phyloP scores from a whole-genome alignment of 2,329 filamentous ascomycete genomes.

The Blastomyces percursus region DNA sequence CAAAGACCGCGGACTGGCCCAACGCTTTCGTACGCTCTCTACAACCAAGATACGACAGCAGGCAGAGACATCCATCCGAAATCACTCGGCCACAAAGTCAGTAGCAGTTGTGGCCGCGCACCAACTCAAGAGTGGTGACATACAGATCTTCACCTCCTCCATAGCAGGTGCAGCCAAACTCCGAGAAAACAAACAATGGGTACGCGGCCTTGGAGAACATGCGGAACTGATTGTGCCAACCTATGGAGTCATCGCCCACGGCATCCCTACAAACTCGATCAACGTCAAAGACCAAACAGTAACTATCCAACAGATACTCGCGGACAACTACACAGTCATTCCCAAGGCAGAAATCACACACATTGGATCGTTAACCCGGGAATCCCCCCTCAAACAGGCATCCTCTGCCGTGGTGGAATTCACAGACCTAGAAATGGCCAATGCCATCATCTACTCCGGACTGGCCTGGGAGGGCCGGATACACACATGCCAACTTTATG shows the following conservation, averaged over 20 bases:
- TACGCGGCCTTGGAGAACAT: not conserved
- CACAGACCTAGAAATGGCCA: not conserved
- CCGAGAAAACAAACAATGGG: not conserved
- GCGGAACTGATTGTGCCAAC: not conserved
- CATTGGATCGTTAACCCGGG: not conserved
- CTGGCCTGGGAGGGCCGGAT: not conserved
- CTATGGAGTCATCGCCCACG: not conserved
- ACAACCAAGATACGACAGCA: not conserved
- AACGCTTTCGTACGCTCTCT: not conserved
- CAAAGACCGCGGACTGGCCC: not conserved
- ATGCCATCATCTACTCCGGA: not conserved
- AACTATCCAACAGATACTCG: slow-evolving; percentile 2
- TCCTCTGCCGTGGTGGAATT: not conserved
- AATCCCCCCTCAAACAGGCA: not conserved
- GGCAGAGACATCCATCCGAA: not conserved
- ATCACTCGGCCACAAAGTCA: not conserved
- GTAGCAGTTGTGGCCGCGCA: not conserved
- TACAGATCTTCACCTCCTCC: not conserved
- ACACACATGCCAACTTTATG: not conserved
- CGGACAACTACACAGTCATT: not conserved
- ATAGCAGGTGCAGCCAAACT: not conserved
- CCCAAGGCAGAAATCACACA: not conserved
- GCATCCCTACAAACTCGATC: not conserved
- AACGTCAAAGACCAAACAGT: not conserved
- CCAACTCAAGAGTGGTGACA: slow-evolving; percentile 1